Conservation (phyloP, 1,284 basidiomycete species). For the Hemileia vastatrix region DNA sequence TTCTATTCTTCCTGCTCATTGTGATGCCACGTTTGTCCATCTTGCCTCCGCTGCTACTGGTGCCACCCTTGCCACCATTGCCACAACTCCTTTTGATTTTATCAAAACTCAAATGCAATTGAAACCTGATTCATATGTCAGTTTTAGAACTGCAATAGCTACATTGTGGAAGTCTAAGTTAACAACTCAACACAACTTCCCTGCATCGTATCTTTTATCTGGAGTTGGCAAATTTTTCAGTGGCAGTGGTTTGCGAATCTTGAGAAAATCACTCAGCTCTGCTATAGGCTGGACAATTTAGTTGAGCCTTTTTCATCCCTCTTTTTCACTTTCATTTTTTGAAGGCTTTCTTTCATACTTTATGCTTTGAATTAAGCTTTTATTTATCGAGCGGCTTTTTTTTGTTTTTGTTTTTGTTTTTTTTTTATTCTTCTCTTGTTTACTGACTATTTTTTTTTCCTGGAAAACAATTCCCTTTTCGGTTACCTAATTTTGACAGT, state of each 20-base stretch:
- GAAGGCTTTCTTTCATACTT: too few relatives aligned
- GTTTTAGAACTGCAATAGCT: conserved; percentile 26
- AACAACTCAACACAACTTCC: background rate
- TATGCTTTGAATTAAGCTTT: too few relatives aligned
- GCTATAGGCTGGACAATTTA: conserved; percentile 89
- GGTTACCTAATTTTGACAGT: background rate
- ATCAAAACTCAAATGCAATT: conserved; percentile 37
- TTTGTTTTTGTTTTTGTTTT: too few relatives aligned
- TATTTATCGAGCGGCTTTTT: too few relatives aligned
- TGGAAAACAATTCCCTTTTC: too few relatives aligned
- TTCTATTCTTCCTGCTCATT: background rate
- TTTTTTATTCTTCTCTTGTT: background rate
- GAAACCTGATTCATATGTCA: conserved; percentile 35
- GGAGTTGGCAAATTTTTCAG: conserved; percentile 72
- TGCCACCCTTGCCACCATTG: conserved; percentile 33
- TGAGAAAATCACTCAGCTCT: conserved; percentile 77
- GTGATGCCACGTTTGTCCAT: background rate
- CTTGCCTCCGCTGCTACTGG: conserved; percentile 27
- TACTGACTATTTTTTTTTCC: background rate
- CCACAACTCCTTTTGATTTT: conserved; percentile 39
- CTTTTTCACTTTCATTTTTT: too few relatives aligned
- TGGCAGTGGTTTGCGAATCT: conserved; percentile 68
- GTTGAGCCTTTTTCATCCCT: conserved; percentile 59
- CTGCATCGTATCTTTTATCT: conserved; percentile 65
- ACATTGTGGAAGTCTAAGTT: background rate